These are phyloP conservation scores for Penicillium coprophilum DNA, from an alignment of 495 filamentous ascomycete genomes.

Conservation along the genomic window DNA sequence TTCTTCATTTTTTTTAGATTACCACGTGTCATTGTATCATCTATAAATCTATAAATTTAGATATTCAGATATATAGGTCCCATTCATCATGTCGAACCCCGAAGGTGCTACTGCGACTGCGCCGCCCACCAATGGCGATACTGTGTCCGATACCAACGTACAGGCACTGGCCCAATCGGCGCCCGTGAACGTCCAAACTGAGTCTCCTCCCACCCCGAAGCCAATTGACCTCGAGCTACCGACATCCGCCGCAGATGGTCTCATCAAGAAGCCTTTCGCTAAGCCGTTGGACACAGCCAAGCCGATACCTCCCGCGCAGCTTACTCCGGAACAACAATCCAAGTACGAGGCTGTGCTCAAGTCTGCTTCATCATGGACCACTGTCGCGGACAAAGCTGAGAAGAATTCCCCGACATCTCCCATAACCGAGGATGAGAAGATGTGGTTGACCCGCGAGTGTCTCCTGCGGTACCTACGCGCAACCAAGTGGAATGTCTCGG, in stretches of 20 bases:
- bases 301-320: slow-evolving; percentile 49
- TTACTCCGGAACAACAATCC: slow-evolving; percentile 73
- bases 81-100: slow-evolving; percentile 4
- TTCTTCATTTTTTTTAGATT: not conserved
- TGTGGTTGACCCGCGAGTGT: slow-evolving; percentile 91
- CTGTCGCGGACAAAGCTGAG: slow-evolving; percentile 62
- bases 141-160: slow-evolving; percentile 15
- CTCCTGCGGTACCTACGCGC: slow-evolving; percentile 90
- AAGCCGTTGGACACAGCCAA: slow-evolving; percentile 56
- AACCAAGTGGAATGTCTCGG: slow-evolving; percentile 79
- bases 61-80: not conserved
- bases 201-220: slow-evolving; percentile 14
- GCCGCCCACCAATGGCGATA: slow-evolving; percentile 20
- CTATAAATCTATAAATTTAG: not conserved
- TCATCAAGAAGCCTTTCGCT: slow-evolving; percentile 69
- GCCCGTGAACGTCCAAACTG: slow-evolving; percentile 11
- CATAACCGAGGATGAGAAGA: slow-evolving; percentile 74
- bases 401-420: slow-evolving; percentile 59
- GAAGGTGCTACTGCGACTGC: slow-evolving; percentile 7
- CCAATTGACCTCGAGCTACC: slow-evolving; percentile 44
- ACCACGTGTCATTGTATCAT: not conserved
- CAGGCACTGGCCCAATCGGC: slow-evolving; percentile 12
- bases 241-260: slow-evolving; percentile 43
- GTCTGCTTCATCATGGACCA: slow-evolving; percentile 65
- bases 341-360: slow-evolving; percentile 78